Base-by-base conservation (phyloP, 768 basidiomycete genomes). In the Rickenella mellea region DNA sequence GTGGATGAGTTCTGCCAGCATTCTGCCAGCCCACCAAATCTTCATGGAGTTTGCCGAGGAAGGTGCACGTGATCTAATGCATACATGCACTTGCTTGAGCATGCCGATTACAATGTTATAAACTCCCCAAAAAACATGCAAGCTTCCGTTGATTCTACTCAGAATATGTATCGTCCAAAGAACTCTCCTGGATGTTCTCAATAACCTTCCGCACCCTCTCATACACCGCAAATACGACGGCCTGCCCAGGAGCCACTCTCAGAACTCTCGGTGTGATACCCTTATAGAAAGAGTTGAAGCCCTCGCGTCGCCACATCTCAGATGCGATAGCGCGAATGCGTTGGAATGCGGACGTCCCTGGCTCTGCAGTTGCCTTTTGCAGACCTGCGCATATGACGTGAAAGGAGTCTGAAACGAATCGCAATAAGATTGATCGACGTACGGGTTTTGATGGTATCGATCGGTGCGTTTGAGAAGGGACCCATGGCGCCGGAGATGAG, bases 401-500 rank as follows among this genome's bases (percentile, higher is more conserved):
- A 8, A n/a, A n/a, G n/a, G n/a, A n/a, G 25, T 29, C 15, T 11
- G 2, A 12, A 12, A 36, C 14, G 10, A n/a, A 17, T 27, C 14
- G 11, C 17, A 6, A n/a, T 21, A 28, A 17, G 35, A 3, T 14
- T 26, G 12, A 37, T 27, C 7, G 10, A 68, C 83, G 52, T 60
- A 83, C 90, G 87, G 44, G 94, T 98, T 63, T 96, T 97, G 54
- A 94, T 91, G 9, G 86, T 89, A 60, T 90, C 88, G 41, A 91
- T 85, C 1, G 93, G 94, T 10, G 96, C 96, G 56, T 99, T 98
- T 11, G 92, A 93, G 61, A 98, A 92, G 11, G 96, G 96, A 4
- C 96, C 96, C 83, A 93, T 91, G 2, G 96, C 96, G 39, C 96
- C 96, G 36, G 90, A 94, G 52, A 99, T 78, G 45, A 98, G 71